phyloP scores from a whole-genome alignment of 1,284 basidiomycete genomes.

The Leccinum colubrinum region DNA sequence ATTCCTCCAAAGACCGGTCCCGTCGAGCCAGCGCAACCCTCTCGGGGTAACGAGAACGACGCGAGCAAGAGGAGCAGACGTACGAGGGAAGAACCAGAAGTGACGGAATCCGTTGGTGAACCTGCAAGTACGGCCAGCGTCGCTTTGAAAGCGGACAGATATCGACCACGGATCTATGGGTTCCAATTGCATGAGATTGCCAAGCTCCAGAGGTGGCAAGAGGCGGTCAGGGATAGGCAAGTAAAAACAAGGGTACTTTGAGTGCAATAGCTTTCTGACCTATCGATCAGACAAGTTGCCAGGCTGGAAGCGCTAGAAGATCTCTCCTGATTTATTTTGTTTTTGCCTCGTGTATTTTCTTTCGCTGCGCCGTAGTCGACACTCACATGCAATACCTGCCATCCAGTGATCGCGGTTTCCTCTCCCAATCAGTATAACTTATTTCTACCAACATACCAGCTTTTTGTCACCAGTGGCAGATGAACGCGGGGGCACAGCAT shows the following conservation, averaged over 20 bases:
- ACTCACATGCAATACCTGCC: background rate
- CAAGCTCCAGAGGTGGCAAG: slow-evolving; percentile 92
- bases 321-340: slow-evolving; percentile 23
- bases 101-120: slow-evolving; percentile 58
- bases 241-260: slow-evolving; percentile 23
- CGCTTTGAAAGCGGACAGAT: slow-evolving; percentile 86
- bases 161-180: slow-evolving; percentile 90
- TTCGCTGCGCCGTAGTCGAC: slow-evolving; percentile 8
- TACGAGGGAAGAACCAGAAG: slow-evolving; percentile 49
- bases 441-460: background rate
- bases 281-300: slow-evolving; percentile 23
- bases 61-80: slow-evolving; percentile 43
- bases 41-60: slow-evolving; percentile 33
- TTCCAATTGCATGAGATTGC: slow-evolving; percentile 93
- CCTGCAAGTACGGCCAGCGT: slow-evolving; percentile 71
- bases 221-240: slow-evolving; percentile 81
- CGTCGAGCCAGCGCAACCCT: slow-evolving; percentile 41
- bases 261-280: slow-evolving; percentile 11
- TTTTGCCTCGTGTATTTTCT: slow-evolving; percentile 4
- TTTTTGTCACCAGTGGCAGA: background rate
- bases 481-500: background rate
- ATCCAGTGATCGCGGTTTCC: background rate
- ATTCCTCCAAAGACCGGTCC: slow-evolving; percentile 81
- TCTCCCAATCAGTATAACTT: background rate
- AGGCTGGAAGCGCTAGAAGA: slow-evolving; percentile 34